Evolutionary conservation across 108 stramenopile species (phyloP).

Genomic region (Seminavis robusta): DNA sequence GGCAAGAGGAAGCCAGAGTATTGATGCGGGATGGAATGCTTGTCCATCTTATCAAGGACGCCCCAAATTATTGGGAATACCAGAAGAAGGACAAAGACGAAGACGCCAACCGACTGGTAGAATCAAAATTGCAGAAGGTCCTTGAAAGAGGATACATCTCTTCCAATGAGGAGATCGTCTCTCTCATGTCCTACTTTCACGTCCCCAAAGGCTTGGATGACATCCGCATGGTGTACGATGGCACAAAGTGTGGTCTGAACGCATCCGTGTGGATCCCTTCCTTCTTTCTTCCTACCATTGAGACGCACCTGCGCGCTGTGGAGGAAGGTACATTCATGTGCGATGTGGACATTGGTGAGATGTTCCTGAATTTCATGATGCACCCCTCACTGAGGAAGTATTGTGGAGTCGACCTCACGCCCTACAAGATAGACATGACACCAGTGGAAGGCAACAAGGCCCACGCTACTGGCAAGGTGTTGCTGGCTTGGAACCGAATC

Average conservation of each 20-base stretch:
- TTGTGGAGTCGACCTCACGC: conserved; percentile 30
- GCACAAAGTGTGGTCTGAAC: conserved; percentile 34
- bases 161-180: not conserved
- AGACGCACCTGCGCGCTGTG: conserved; percentile 10
- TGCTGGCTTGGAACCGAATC: not conserved
- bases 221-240: conserved; percentile 44
- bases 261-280: conserved; percentile 30
- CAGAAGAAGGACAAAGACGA: no score
- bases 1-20: conserved; percentile 10
- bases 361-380: conserved; percentile 42
- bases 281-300: conserved; percentile 38
- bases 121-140: no score
- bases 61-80: no score
- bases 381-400: conserved; percentile 10
- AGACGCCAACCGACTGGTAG: no score
- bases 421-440: no score
- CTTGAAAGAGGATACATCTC: not conserved
- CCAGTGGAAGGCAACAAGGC: no score
- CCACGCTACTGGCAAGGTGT: not conserved
- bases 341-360: conserved; percentile 38
- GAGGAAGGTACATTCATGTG: conserved; percentile 8
- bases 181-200: conserved; percentile 30
- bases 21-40: no score
- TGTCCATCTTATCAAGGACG: no score
- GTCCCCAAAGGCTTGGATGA: conserved; percentile 41